Conservation (phyloP, 2,329 filamentous ascomycete species). For the Gnomoniopsis sp. region DNA sequence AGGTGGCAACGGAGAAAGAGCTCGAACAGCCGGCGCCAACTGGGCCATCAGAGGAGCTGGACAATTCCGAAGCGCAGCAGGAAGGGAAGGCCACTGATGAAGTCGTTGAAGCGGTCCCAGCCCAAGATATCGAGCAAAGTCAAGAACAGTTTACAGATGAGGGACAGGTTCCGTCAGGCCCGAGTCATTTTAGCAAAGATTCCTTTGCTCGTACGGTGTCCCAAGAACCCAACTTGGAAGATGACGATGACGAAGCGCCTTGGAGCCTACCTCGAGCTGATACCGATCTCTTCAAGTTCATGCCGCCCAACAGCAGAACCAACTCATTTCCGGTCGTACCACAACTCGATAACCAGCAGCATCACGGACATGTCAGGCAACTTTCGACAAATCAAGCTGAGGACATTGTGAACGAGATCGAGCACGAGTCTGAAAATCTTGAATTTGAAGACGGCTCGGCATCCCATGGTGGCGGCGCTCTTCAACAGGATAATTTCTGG, state of each 20-base stretch:
- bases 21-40: neutral
- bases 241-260: conserved; percentile 56
- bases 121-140: neutral
- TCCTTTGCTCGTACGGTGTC: conserved; percentile 64
- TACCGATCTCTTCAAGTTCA: conserved; percentile 57
- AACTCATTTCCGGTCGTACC: conserved; percentile 63
- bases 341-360: conserved; percentile 30
- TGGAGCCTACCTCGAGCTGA: conserved; percentile 51
- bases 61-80: neutral
- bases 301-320: conserved; percentile 54
- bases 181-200: conserved; percentile 57
- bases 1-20: neutral
- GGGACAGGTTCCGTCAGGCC: conserved; percentile 25
- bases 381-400: conserved; percentile 49
- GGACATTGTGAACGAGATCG: conserved; percentile 51
- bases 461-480: conserved; percentile 10
- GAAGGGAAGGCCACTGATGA: neutral
- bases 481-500: conserved; percentile 16
- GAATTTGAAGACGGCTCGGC: conserved; percentile 31
- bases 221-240: conserved; percentile 57
- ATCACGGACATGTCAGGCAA: conserved; percentile 33
- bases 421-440: conserved; percentile 43
- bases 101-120: neutral
- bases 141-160: conserved; percentile 9
- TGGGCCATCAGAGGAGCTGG: neutral